Conservation (phyloP, 129 eudicot genomes). For the Kitagawia praeruptora region DNA sequence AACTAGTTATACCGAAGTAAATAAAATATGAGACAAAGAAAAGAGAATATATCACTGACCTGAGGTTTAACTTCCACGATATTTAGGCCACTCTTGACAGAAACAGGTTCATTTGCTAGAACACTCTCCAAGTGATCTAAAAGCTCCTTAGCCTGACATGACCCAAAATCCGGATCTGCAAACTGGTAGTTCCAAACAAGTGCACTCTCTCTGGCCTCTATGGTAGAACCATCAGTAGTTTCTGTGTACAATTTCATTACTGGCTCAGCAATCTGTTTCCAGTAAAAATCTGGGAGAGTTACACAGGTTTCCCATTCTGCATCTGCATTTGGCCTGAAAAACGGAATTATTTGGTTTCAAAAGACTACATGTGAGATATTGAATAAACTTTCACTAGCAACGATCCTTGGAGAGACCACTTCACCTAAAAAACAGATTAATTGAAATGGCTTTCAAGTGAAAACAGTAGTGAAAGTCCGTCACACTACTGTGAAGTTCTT, state of each 20-base stretch:
- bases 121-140: constrained; percentile 88
- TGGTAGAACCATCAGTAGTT: constrained; percentile 84
- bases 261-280: constrained; percentile 89
- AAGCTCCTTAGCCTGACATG: constrained; percentile 91
- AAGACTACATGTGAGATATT: neutral
- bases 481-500: neutral
- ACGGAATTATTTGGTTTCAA: neutral
- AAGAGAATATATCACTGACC: constrained; percentile 25
- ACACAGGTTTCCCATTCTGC: constrained; percentile 81
- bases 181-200: constrained; percentile 90
- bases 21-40: neutral
- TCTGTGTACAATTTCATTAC: constrained; percentile 77
- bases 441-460: neutral
- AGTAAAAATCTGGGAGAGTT: constrained; percentile 56
- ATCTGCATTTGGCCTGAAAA: constrained; percentile 45
- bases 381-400: neutral
- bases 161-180: constrained; percentile 91
- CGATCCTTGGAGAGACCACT: neutral
- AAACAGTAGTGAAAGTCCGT: neutral
- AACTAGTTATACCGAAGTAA: neutral
- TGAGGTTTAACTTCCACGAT: constrained; percentile 90
- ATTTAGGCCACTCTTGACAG: constrained; percentile 81
- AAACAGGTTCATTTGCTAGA: constrained; percentile 89
- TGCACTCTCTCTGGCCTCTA: constrained; percentile 69
- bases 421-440: neutral